A percentile compares a stretch with the other conserved stretches of the same genome.
Conservation (phyloP, 202 grass and related monocot genomes). For the Digitaria exilis region DNA sequence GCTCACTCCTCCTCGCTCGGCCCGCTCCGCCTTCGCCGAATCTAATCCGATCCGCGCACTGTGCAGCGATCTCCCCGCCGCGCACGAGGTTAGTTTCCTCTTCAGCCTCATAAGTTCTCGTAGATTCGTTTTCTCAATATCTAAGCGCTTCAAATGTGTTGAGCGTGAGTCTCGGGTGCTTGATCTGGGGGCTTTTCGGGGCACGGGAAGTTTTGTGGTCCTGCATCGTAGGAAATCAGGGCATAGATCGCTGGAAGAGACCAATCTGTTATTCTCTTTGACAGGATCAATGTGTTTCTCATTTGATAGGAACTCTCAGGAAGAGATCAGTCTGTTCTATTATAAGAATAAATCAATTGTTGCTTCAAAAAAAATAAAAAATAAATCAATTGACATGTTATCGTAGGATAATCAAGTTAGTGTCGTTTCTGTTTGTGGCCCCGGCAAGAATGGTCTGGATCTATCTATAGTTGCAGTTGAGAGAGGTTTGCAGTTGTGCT, state of each 20-base stretch:
- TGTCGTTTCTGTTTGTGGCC: background rate
- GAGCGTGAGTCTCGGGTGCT: background rate
- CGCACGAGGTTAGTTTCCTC: constrained; percentile 29
- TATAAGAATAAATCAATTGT: background rate
- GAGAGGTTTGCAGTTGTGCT: background rate
- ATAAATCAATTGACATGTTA: background rate
- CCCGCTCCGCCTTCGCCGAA: background rate
- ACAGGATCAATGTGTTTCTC: background rate
- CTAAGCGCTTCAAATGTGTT: background rate
- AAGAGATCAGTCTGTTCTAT: background rate
- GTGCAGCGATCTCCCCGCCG: background rate
- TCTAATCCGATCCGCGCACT: constrained; percentile 6
- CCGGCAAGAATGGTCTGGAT: background rate
- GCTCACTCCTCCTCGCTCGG: background rate
- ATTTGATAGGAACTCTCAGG: background rate
- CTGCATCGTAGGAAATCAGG: constrained; percentile 9
- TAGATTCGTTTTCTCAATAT: background rate
- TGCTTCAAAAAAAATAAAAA: no score
- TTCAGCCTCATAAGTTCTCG: background rate
- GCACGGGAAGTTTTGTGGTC: background rate
- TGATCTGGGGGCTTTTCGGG: constrained; percentile 21
- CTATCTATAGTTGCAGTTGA: background rate
- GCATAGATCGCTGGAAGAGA: background rate
- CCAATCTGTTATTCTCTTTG: background rate
- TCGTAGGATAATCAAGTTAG: background rate